Conservation (phyloP, 2,329 filamentous ascomycete genomes). For the Colletotrichum tropicicola region DNA sequence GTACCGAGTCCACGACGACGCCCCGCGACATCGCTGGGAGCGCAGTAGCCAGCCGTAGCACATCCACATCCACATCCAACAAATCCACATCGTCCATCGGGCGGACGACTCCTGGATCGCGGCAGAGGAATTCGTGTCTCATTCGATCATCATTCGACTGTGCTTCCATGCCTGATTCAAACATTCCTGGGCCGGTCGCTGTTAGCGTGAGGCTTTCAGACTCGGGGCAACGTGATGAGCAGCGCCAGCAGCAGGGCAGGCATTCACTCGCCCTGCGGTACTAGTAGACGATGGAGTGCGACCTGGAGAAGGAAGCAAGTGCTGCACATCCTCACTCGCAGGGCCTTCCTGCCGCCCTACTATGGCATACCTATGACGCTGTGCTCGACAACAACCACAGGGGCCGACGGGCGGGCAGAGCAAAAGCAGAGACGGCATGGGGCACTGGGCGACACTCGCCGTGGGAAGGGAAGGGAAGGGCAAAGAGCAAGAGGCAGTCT, state of each 20-base stretch:
- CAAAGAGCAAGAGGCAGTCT: conserved; percentile 23
- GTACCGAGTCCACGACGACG: neutral
- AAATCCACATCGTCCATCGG: neutral
- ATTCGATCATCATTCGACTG: conserved; percentile 25
- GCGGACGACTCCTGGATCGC: neutral
- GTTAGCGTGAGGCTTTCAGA: conserved; percentile 2
- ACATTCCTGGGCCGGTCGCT: neutral
- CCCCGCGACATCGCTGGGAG: neutral
- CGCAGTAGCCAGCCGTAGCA: neutral
- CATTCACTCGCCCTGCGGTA: conserved; percentile 6
- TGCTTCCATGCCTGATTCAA: conserved; percentile 15
- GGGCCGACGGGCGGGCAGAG: neutral
- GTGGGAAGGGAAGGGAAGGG: conserved; percentile 7
- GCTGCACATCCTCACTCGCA: conserved; percentile 12
- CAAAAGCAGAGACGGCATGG: conserved; percentile 13
- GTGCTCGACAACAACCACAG: neutral
- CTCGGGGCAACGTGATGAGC: neutral
- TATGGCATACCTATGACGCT: conserved; percentile 8
- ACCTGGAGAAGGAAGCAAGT: conserved; percentile 2
- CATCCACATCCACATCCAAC: neutral
- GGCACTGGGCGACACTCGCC: conserved; percentile 12
- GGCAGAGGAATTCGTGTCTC: conserved; percentile 19
- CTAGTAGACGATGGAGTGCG: neutral
- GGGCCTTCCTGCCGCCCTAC: neutral
- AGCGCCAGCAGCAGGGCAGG: too few relatives aligned